These are phyloP conservation scores for Aeminium ludgeri DNA, from an alignment of 495 filamentous ascomycete species.

Conservation along the genomic window DNA sequence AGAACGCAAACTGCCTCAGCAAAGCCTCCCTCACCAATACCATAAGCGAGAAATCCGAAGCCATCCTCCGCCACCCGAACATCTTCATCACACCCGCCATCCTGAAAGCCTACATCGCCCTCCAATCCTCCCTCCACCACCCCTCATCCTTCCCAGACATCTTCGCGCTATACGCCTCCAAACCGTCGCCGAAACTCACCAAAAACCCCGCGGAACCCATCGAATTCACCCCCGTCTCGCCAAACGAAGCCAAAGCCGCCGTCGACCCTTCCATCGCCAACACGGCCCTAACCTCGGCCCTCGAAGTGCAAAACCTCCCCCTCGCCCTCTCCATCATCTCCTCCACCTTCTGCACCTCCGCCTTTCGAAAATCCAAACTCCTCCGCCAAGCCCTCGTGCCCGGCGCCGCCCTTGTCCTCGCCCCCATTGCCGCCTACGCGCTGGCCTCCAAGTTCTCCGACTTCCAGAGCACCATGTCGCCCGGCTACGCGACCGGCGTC, in stretches of 20 bases:
- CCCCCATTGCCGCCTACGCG: constrained; percentile 54
- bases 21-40: constrained; percentile 24
- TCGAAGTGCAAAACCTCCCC: constrained; percentile 55
- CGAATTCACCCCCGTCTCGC: constrained; percentile 43
- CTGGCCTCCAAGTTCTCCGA: constrained; percentile 42
- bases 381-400: constrained; percentile 35
- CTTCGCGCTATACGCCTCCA: constrained; percentile 69
- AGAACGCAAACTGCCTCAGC: constrained; percentile 7
- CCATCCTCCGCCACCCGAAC: constrained; percentile 51
- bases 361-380: constrained; percentile 52
- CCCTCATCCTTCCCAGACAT: constrained; percentile 60
- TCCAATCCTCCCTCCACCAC: constrained; percentile 51
- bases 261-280: constrained; percentile 50
- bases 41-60: constrained; percentile 40
- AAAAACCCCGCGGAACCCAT: constrained; percentile 26
- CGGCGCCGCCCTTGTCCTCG: constrained; percentile 34
- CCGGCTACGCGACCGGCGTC: constrained; percentile 50
- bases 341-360: constrained; percentile 52
- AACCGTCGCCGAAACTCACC: constrained; percentile 44
- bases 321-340: constrained; percentile 68
- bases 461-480: constrained; percentile 55
- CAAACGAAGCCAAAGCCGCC: constrained; percentile 41
- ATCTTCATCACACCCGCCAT: constrained; percentile 65
- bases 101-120: constrained; percentile 50
- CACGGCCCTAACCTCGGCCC: constrained; percentile 56